Conservation (phyloP, 257 asterid genomes). For the Sherardia arvensis region DNA sequence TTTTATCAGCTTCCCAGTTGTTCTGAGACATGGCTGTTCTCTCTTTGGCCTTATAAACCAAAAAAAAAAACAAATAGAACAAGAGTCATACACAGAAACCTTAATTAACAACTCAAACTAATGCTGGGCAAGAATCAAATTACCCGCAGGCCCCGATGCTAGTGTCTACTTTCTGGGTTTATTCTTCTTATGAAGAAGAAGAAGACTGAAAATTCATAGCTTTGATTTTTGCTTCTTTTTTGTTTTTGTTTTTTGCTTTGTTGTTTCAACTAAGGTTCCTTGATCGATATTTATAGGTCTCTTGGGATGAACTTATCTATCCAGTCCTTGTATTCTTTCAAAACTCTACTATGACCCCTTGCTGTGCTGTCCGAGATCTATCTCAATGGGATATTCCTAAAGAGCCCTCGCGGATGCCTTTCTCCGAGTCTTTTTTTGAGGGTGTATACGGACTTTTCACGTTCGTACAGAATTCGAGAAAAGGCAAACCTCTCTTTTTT, state of each 20-base stretch:
- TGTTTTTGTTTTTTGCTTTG: constrained; percentile 21
- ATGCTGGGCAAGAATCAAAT: background rate
- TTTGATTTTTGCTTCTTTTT: constrained; percentile 19
- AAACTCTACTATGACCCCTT: constrained; percentile 8
- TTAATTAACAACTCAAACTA: background rate
- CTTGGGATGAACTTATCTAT: background rate
- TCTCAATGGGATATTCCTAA: background rate
- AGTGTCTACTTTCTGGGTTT: constrained; percentile 16
- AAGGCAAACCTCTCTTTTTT: constrained; percentile 1
- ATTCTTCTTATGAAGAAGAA: background rate
- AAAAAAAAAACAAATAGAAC: background rate
- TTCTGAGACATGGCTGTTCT: constrained; percentile 77
- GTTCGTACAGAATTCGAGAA: background rate
- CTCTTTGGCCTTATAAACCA: constrained; percentile 14
- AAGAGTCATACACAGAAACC: background rate
- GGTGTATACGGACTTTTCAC: background rate
- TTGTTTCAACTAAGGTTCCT: constrained; percentile 22
- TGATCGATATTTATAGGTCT: constrained; percentile 6
- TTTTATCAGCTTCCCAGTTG: constrained; percentile 99
- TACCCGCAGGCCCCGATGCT: background rate
- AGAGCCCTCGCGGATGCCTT: background rate
- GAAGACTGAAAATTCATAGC: constrained; percentile 24
- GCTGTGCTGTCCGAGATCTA: background rate
- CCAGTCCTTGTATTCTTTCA: background rate
- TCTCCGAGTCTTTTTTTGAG: background rate